A percentile compares a stretch with the other conserved stretches of the same genome.
phyloP scores from a whole-genome alignment of 306 rosid species.

The Malus asiatica region DNA sequence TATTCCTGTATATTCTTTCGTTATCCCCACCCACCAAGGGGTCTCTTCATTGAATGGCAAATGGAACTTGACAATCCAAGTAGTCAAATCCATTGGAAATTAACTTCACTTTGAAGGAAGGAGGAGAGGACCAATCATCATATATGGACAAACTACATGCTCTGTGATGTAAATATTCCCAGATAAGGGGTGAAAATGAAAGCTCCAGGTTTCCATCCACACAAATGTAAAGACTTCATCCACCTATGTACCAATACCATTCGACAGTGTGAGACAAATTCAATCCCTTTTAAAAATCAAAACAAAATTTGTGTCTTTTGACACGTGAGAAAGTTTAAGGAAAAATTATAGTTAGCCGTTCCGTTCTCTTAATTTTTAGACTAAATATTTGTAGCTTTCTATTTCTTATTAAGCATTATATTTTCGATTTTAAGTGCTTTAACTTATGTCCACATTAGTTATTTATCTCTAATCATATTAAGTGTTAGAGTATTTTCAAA shows the following conservation, averaged over 20 bases:
- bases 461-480: too few species aligned
- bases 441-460: too few species aligned
- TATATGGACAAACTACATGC: conserved; percentile 1
- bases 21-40: background rate
- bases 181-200: conserved; percentile 28
- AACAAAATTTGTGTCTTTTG: background rate
- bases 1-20: background rate
- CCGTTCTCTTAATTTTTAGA: too few species aligned
- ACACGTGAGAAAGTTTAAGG: too few species aligned
- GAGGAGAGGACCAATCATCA: conserved; percentile 12
- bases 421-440: too few species aligned
- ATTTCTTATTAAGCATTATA: too few species aligned
- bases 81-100: conserved; percentile 10
- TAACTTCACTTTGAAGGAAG: conserved; percentile 27
- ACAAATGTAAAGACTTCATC: background rate
- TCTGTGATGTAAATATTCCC: conserved; percentile 7
- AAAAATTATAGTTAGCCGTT: too few species aligned
- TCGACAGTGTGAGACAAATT: background rate
- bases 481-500: too few species aligned
- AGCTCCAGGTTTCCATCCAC: conserved; percentile 19
- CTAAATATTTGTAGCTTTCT: too few species aligned
- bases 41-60: background rate
- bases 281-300: conserved; percentile 1
- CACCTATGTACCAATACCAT: background rate
- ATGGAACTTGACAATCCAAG: conserved; percentile 13